Conservation (phyloP, 2,329 filamentous ascomycete genomes). For the Ceratocystis cacaofunesta region DNA sequence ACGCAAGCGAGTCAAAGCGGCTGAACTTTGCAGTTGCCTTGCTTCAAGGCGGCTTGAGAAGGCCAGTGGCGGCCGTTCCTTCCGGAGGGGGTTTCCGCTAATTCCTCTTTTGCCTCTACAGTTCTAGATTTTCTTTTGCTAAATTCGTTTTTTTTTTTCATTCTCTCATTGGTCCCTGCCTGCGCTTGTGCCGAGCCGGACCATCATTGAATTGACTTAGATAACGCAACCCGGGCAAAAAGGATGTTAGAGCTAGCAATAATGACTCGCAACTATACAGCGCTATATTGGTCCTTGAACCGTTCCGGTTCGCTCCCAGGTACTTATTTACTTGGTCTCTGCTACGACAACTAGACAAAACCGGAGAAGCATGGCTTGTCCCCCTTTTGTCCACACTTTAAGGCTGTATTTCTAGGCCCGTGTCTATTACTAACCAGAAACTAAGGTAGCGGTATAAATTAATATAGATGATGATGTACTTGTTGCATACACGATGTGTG, state of each 20-base stretch:
- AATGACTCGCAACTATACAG: not conserved
- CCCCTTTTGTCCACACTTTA: too few species aligned
- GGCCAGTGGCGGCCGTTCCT: slow-evolving; percentile 10
- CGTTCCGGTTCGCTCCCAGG: not conserved
- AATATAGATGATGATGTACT: not conserved
- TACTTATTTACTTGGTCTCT: not conserved
- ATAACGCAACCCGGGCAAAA: not conserved
- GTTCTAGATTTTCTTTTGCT: not conserved
- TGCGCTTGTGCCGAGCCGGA: not conserved
- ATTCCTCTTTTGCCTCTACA: not conserved
- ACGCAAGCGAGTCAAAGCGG: not conserved
- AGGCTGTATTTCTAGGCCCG: not conserved
- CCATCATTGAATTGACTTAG: not conserved
- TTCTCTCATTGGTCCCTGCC: not conserved
- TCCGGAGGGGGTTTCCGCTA: not conserved
- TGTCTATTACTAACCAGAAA: not conserved
- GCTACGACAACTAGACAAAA: not conserved
- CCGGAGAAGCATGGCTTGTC: not conserved
- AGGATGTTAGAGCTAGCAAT: not conserved
- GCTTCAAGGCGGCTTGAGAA: not conserved
- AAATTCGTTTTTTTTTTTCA: not conserved
- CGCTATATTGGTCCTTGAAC: not conserved
- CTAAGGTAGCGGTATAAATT: too few species aligned
- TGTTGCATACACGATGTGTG: not conserved
- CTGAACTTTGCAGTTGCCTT: not conserved